Evolutionary conservation across 2,329 filamentous ascomycete species (phyloP).

Genomic region (Pseudopithomyces chartarum): DNA sequence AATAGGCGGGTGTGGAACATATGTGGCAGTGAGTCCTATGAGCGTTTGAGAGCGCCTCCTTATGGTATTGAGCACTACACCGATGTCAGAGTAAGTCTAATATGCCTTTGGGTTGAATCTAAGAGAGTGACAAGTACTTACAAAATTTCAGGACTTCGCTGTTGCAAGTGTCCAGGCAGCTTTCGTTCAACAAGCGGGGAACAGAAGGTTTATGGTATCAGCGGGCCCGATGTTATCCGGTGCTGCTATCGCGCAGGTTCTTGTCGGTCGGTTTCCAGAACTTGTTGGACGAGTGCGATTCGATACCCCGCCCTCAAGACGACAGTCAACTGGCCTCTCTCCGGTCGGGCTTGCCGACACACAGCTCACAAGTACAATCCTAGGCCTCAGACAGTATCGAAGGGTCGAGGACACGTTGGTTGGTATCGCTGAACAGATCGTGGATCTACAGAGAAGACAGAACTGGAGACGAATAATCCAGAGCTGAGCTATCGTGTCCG

Average conservation of each 20-base stretch:
- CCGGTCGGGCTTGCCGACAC: slow-evolving; percentile 26
- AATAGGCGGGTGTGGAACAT: slow-evolving; percentile 36
- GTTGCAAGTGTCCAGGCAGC: slow-evolving; percentile 29
- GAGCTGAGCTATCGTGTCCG: slow-evolving; percentile 11
- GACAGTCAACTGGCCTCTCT: slow-evolving; percentile 7
- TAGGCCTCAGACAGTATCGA: slow-evolving; percentile 28
- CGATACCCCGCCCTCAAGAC: slow-evolving; percentile 18
- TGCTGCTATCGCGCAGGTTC: slow-evolving; percentile 24
- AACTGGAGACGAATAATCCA: slow-evolving; percentile 30
- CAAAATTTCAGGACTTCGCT: slow-evolving; percentile 29
- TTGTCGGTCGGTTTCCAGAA: slow-evolving; percentile 30
- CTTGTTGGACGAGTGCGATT: slow-evolving; percentile 22
- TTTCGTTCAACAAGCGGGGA: slow-evolving; percentile 27
- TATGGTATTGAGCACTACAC: slow-evolving; percentile 31
- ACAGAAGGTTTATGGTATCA: slow-evolving; percentile 31
- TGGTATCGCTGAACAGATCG: slow-evolving; percentile 28
- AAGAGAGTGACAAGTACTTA: slow-evolving; percentile 15
- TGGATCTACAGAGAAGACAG: slow-evolving; percentile 30
- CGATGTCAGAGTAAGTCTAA: slow-evolving; percentile 36
- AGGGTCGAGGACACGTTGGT: slow-evolving; percentile 29
- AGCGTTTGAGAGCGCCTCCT: slow-evolving; percentile 21
- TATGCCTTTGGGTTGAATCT: background rate
- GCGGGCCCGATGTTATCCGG: slow-evolving; percentile 29
- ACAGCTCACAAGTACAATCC: slow-evolving; percentile 23
- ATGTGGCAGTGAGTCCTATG: slow-evolving; percentile 22